phyloP scores from a whole-genome alignment of 1,284 basidiomycete species.

The Tilletia walkeri region DNA sequence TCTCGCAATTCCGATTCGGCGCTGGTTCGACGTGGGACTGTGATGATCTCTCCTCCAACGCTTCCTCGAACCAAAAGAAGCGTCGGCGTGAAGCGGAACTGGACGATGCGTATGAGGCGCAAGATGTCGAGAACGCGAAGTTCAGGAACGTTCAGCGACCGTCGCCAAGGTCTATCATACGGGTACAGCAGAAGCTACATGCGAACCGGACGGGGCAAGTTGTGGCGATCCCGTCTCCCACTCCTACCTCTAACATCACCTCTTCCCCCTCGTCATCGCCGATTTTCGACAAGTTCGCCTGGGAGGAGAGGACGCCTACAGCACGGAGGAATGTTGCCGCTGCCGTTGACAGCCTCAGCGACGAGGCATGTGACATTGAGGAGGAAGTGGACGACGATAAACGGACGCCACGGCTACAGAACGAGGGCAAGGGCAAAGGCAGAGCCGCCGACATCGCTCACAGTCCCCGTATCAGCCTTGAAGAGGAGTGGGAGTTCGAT shows the following conservation, averaged over 20 bases:
- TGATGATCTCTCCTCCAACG: slow-evolving; percentile 9
- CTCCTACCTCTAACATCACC: slow-evolving; percentile 1
- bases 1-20: background rate
- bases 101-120: background rate
- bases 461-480: too few relatives aligned
- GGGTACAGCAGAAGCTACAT: background rate
- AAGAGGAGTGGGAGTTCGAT: too few relatives aligned
- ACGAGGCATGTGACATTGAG: background rate
- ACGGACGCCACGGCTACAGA: too few relatives aligned
- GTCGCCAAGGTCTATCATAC: background rate
- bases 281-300: too few relatives aligned
- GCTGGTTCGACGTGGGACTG: slow-evolving; percentile 5
- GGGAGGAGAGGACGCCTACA: too few relatives aligned
- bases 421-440: background rate
- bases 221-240: background rate
- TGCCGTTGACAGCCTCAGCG: too few relatives aligned
- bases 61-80: background rate
- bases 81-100: background rate
- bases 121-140: background rate
- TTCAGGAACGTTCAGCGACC: background rate
- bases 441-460: too few relatives aligned
- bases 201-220: background rate
- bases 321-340: background rate
- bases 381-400: background rate
- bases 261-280: background rate